These are phyloP conservation scores for Hypericum androsaemum DNA, from an alignment of 345 rosid genomes.

Conservation along the genomic window DNA sequence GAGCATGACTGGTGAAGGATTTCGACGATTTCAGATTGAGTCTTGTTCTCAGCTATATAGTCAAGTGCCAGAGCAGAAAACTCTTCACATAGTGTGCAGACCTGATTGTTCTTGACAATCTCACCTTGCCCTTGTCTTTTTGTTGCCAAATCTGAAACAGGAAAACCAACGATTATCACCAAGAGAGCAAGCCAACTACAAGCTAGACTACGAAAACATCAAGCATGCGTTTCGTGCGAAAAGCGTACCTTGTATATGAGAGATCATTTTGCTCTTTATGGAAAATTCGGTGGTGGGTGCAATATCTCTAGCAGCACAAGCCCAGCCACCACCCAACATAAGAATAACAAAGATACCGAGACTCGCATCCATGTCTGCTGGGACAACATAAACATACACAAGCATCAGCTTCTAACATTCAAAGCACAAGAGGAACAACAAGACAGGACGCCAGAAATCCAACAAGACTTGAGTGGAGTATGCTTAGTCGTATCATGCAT, in stretches of 20 bases:
- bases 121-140: conserved; percentile 17
- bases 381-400: no score
- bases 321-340: conserved; percentile 41
- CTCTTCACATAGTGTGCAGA: conserved; percentile 79
- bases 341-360: conserved; percentile 45
- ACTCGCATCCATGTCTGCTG: conserved; percentile 38
- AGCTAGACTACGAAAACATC: no score
- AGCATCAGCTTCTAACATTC: no score
- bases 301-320: conserved; percentile 51
- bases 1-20: conserved; percentile 57
- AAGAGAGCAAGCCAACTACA: no score
- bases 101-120: conserved; percentile 27
- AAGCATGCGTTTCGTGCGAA: neutral
- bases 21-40: conserved; percentile 54
- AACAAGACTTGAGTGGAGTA: no score
- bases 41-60: conserved; percentile 54
- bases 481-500: no score
- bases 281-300: conserved; percentile 14
- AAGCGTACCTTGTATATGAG: conserved; percentile 19
- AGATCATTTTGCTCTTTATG: conserved; percentile 6
- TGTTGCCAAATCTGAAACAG: conserved; percentile 24
- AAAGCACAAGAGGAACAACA: no score
- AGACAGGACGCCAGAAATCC: no score
- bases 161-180: neutral
- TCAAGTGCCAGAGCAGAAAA: conserved; percentile 49